These are phyloP conservation scores for Mesembryanthemum crystallinum DNA, from an alignment of 148 eudicot species.

Conservation along the genomic window DNA sequence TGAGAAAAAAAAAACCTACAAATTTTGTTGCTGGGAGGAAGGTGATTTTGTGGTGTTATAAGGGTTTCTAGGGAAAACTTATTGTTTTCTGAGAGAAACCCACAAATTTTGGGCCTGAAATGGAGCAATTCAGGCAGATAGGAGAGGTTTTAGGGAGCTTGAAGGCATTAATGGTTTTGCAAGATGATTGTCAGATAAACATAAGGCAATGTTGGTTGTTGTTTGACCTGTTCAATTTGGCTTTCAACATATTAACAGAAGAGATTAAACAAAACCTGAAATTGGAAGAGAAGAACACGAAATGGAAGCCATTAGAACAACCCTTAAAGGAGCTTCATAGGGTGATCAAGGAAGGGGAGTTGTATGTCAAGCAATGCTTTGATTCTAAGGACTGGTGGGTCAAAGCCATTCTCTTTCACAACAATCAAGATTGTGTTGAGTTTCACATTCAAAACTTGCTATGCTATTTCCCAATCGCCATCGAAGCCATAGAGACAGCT, in stretches of 20 bases:
- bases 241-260: conserved; percentile 50
- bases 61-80: neutral
- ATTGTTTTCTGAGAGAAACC: neutral
- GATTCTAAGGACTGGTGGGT: conserved; percentile 60
- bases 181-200: conserved; percentile 45
- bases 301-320: conserved; percentile 62
- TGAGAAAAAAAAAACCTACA: conserved; percentile 14
- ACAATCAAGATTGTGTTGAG: conserved; percentile 49
- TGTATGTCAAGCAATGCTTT: conserved; percentile 44
- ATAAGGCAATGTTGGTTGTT: conserved; percentile 54
- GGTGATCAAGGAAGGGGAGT: conserved; percentile 62
- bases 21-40: neutral
- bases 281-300: conserved; percentile 54
- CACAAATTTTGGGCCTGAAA: conserved; percentile 11
- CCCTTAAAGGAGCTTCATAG: conserved; percentile 56
- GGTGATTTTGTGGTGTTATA: neutral
- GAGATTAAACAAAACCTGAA: conserved; percentile 53
- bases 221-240: conserved; percentile 39
- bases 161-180: conserved; percentile 54
- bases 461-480: conserved; percentile 43
- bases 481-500: conserved; percentile 61
- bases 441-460: conserved; percentile 54
- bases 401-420: conserved; percentile 43
- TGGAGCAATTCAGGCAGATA: conserved; percentile 71
- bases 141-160: conserved; percentile 67